These are phyloP conservation scores for Ceratocystis destructans DNA, from an alignment of 2,329 filamentous ascomycete species.

Conservation along the genomic window DNA sequence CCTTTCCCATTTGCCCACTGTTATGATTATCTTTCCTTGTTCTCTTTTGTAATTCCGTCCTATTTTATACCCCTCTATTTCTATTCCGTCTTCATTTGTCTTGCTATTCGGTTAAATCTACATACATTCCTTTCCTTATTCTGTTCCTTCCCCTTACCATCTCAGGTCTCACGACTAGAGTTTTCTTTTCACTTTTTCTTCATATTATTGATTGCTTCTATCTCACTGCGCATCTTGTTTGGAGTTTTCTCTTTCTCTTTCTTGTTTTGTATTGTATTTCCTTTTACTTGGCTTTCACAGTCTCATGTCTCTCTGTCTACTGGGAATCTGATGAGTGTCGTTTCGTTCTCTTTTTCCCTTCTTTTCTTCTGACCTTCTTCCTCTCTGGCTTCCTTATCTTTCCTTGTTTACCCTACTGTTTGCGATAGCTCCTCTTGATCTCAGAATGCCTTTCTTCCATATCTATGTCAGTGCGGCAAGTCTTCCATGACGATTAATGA, in stretches of 20 bases:
- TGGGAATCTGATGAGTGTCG: background rate
- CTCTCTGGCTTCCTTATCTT: background rate
- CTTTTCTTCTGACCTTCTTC: background rate
- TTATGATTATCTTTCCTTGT: background rate
- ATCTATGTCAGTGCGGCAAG: background rate
- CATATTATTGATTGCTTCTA: too few relatives aligned
- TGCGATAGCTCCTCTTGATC: background rate
- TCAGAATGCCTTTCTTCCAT: conserved; percentile 5
- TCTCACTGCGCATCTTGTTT: background rate
- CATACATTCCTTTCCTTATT: background rate
- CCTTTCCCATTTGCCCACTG: background rate
- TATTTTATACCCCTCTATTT: conserved; percentile 1
- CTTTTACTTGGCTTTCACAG: background rate
- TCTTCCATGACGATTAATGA: conserved; percentile 5
- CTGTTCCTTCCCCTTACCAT: background rate
- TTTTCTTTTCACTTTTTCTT: background rate
- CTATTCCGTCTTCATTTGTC: background rate
- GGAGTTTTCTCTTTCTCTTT: background rate
- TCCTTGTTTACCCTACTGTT: background rate
- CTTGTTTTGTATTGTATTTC: background rate
- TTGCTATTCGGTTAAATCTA: background rate
- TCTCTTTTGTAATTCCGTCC: background rate
- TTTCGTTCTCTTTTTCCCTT: background rate
- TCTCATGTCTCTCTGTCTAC: background rate
- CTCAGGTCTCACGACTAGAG: background rate